Evolutionary conservation across 805 yeast genomes (phyloP), one percentile per base, ranked within the genome.

Genomic region (Yamadazyma nakazawae): DNA sequence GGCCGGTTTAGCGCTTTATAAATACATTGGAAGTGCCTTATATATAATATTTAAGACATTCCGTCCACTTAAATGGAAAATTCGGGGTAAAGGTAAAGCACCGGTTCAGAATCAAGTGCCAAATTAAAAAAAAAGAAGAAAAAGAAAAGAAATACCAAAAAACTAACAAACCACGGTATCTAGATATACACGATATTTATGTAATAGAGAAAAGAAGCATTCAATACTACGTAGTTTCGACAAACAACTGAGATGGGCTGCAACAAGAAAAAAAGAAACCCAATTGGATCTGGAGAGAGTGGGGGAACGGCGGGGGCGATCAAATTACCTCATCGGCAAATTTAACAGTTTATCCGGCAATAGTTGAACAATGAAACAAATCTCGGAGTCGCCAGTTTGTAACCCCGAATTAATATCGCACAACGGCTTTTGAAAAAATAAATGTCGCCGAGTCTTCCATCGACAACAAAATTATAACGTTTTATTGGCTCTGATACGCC

Each of bases 1-100:
- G 37, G 97, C 97, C 3, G 87, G 84, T 24, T 79, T 89, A 75
- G 97, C 98, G 0, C 76, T 84, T 6, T 84, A 88, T 63, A 74
- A 97, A 52, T 85, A 92, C 54, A 42, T 84, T 24, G 97, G 97
- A 1, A 81, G 95, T 54, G 62, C 77, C 1, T 59, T 78, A 34
- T 92, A 82, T 60, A 66, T 88, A 48, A 37, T 67, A 3, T 58
- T 64, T 54, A 70, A 67, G 53, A 48, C 55, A 14, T 60, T 67
- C 46, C 57, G 77, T 37, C 76, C 76, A 3, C 42, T 72, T 34
- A 68, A 65, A 46, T 71, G 77, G 77, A 66, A 59, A 54, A 40
- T 66, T 34, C 41, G 41, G 32, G 32, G 41, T 9, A 24, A 11
- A 17, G 19, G 32, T 7, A 24, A 34, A 25, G 24, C 31, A 31